Evolutionary conservation across 2,329 filamentous ascomycete genomes (phyloP), one percentile per base, ranked within the genome.

Genomic region (Clarireedia monteithiana): DNA sequence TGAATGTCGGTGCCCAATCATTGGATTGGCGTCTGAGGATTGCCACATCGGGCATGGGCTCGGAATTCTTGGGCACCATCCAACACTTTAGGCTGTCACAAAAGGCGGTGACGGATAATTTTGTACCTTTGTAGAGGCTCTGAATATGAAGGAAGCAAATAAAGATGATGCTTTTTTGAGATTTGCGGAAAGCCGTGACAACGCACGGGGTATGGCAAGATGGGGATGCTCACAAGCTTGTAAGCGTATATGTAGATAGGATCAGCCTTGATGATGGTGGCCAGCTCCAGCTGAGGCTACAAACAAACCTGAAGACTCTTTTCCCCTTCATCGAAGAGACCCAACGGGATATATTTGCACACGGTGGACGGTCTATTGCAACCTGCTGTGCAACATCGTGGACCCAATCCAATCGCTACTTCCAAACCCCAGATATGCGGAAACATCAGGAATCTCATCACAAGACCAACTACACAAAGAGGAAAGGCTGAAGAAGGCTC

Each of bases 1-100:
- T 51, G 44, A 26, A 34, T 55, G 34, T 56, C 48, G 53, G 53
- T 55, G 49, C 49, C 58, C 53, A 60, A 62, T 59, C 48, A 56
- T 39, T 47, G 34, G 40, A 48, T 45, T 51, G 30, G 48, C 36
- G 53, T 51, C 51, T 46, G 49, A 54, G 36, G 36, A 45, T 59
- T 59, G 53, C 58, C 53, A 56, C 53, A 55, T 54, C 48, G 56
- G 56, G 56, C 44, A 57, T 58, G 50, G 56, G 30, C 36, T 53
- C 48, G 49, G 56, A 42, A 36, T 56, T 34, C 42, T 58, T 60
- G 54, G 54, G 54, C 54, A 56, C 30, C 54, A 54, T 50, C 48
- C 42, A 34, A 23, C 20, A 17, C 14, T 46, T 59, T 57, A 45
- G 48, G 45, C 44, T 51, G 17, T 48, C 46, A 24, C 20, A 54